Evolutionary conservation across 495 filamentous ascomycete species (phyloP), one percentile per base, ranked within the genome.

Genomic region (Penicillium subrubescens): DNA sequence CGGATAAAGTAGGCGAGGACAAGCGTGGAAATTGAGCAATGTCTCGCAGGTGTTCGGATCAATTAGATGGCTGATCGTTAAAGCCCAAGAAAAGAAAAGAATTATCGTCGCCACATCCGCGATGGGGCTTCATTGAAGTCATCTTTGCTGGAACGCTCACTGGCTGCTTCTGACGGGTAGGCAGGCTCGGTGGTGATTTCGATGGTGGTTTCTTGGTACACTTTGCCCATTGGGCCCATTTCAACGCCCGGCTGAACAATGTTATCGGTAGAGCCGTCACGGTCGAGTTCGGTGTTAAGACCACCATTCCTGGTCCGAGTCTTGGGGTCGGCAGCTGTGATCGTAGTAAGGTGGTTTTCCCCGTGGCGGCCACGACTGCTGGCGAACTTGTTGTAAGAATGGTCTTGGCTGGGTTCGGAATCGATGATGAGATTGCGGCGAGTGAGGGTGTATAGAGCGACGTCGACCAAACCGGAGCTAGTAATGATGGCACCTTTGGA

Each of bases 381-480:
- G 15, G 64, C 59, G 43, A 77, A 75, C 12, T 72, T 73, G 69
- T 75, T 72, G 60, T 80, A 79, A 50, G 76, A 79, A 43, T 65
- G 72, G 54, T 78, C 72, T 17, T 72, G 31, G 59, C 77, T 80
- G 31, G 77, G 73, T 60, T 82, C 79, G 17, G 79, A 79, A 48
- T 81, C 74, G 60, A 79, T 70, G 65, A 84, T 77, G 29, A 81
- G 67, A 61, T 75, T 77, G 52, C 75, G 73, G 11, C 90, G 82
- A n/a, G 90, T 93, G 8, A 88, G 78, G 5, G 89, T 85, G 75
- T 92, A 94, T 2, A 93, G 77, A 15, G 90, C 67, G 14, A 89
- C 89, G 69, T 93, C 91, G 43, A 92, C 79, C 78, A 89, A 87
- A 33, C 91, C 91, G 68, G 89, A 91, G 61, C 83, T 88, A 11